Conservation (phyloP, 1,284 basidiomycete genomes). For the Ganoderma multipileum region DNA sequence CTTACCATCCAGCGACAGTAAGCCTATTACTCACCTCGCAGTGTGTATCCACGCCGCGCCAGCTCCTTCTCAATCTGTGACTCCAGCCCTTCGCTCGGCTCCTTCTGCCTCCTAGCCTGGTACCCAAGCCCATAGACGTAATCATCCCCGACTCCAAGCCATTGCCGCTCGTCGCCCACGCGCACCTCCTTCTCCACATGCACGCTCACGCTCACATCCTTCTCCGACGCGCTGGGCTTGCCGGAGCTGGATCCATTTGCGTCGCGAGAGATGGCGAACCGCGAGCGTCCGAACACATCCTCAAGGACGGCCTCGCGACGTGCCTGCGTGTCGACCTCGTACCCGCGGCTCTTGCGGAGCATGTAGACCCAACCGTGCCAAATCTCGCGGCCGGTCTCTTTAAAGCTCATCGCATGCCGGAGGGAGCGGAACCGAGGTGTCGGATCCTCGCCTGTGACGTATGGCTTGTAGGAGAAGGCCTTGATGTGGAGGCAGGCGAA, state of each 20-base stretch:
- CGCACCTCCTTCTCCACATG: constrained; percentile 47
- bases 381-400: constrained; percentile 69
- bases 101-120: constrained; percentile 41
- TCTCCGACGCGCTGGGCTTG: constrained; percentile 21
- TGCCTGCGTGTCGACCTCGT: constrained; percentile 55
- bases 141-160: constrained; percentile 57
- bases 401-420: constrained; percentile 70
- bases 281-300: constrained; percentile 52
- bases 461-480: constrained; percentile 78
- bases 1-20: background rate
- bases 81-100: constrained; percentile 60
- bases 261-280: constrained; percentile 31
- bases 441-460: constrained; percentile 47
- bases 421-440: constrained; percentile 62
- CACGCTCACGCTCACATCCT: constrained; percentile 30
- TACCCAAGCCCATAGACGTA: constrained; percentile 50
- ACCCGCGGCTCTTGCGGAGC: constrained; percentile 55
- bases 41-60: constrained; percentile 50
- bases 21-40: constrained; percentile 36
- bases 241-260: constrained; percentile 16
- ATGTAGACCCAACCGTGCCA: constrained; percentile 63
- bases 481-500: constrained; percentile 78
- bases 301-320: constrained; percentile 56
- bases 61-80: constrained; percentile 61
- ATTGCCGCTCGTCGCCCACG: constrained; percentile 53